These are phyloP conservation scores for Shiraia bambusicola DNA, from an alignment of 2,329 filamentous ascomycete species.

Conservation along the genomic window DNA sequence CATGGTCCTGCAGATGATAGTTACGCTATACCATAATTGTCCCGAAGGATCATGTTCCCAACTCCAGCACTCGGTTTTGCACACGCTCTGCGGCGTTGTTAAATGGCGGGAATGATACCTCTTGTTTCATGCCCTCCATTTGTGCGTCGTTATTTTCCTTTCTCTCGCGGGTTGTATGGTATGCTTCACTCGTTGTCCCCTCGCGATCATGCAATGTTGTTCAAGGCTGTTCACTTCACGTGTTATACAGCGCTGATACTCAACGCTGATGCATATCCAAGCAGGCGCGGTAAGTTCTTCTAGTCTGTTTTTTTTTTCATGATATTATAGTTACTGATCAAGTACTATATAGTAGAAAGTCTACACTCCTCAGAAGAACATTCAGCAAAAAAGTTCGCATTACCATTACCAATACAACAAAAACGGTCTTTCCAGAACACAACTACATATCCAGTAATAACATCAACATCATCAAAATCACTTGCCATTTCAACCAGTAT, in stretches of 20 bases:
- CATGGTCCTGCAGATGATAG: slow-evolving; percentile 24
- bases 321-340: background rate
- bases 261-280: slow-evolving; percentile 2
- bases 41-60: slow-evolving; percentile 18
- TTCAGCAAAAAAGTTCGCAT: too few relatives aligned
- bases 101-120: slow-evolving; percentile 29
- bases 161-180: slow-evolving; percentile 18
- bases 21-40: slow-evolving; percentile 25
- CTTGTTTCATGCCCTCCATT: slow-evolving; percentile 26
- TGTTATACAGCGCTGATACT: slow-evolving; percentile 9
- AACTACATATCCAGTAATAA: slow-evolving; percentile 3
- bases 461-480: background rate
- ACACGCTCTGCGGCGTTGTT: slow-evolving; percentile 17
- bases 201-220: slow-evolving; percentile 42
- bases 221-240: slow-evolving; percentile 29
- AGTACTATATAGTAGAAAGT: slow-evolving; percentile 1
- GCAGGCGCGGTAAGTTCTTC: slow-evolving; percentile 6
- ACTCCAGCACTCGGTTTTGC: slow-evolving; percentile 27
- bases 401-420: background rate
- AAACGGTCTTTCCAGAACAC: slow-evolving; percentile 7
- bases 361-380: background rate
- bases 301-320: background rate
- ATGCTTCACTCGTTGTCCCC: slow-evolving; percentile 27
- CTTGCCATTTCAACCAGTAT: background rate
- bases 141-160: slow-evolving; percentile 25